These are phyloP conservation scores for Capsicum baccatum DNA, from an alignment of 257 asterid genomes.

Conservation along the genomic window DNA sequence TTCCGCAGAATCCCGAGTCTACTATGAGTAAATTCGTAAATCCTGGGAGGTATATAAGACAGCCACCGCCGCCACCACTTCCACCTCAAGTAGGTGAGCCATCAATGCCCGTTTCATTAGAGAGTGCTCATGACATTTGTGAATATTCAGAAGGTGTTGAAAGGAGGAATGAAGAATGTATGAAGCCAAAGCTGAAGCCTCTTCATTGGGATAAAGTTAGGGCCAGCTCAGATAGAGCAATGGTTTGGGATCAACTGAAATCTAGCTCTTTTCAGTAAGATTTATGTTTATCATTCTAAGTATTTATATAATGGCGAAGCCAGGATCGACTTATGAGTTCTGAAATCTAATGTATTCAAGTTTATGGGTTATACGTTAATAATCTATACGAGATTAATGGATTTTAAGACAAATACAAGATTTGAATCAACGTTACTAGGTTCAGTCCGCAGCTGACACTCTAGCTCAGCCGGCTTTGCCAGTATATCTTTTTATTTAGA, in stretches of 20 bases:
- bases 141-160: slow-evolving; percentile 23
- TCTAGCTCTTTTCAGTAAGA: slow-evolving; percentile 80
- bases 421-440: no score
- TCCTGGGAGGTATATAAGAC: slow-evolving; percentile 31
- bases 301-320: not conserved
- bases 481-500: not conserved
- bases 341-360: no score
- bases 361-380: no score
- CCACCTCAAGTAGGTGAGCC: slow-evolving; percentile 61
- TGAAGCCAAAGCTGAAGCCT: slow-evolving; percentile 75
- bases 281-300: not conserved
- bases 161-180: slow-evolving; percentile 42
- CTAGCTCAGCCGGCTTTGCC: not conserved
- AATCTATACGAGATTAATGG: no score
- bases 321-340: no score
- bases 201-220: slow-evolving; percentile 93
- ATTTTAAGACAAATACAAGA: no score
- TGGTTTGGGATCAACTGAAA: slow-evolving; percentile 86
- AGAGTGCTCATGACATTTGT: slow-evolving; percentile 27
- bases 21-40: slow-evolving; percentile 33
- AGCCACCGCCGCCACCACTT: slow-evolving; percentile 59
- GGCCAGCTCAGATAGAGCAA: slow-evolving; percentile 70
- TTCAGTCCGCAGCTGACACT: no score
- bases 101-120: slow-evolving; percentile 43
- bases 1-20: slow-evolving; percentile 37